These are phyloP conservation scores for Termitomyces sp. DNA, from an alignment of 768 basidiomycete genomes.

Conservation along the genomic window DNA sequence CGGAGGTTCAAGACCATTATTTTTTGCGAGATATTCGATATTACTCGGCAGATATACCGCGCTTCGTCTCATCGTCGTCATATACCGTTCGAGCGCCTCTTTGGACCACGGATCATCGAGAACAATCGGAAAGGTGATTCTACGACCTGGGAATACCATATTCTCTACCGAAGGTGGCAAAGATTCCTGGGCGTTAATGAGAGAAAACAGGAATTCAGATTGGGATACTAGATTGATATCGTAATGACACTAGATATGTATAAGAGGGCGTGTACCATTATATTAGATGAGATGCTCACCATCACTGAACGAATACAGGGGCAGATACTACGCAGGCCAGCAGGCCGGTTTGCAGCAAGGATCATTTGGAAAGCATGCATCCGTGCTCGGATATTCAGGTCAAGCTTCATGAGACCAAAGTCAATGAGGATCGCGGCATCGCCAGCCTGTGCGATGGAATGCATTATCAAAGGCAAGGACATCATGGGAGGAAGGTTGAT, in stretches of 20 bases:
- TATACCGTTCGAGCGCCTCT: conserved; percentile 56
- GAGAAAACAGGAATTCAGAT: conserved; percentile 32
- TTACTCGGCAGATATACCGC: conserved; percentile 71
- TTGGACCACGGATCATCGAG: conserved; percentile 58
- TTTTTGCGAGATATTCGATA: conserved; percentile 59
- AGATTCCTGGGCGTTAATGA: conserved; percentile 33
- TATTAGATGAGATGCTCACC: conserved; percentile 51
- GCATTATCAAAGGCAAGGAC: not conserved
- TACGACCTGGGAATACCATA: conserved; percentile 46
- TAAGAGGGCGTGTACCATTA: not conserved
- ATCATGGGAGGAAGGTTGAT: not conserved
- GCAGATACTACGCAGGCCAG: conserved; percentile 39
- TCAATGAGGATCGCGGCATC: conserved; percentile 63
- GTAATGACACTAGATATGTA: conserved; percentile 24
- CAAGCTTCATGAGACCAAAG: conserved; percentile 52
- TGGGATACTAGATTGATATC: conserved; percentile 43
- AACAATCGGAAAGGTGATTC: conserved; percentile 58
- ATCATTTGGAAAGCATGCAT: conserved; percentile 53
- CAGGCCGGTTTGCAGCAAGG: conserved; percentile 26
- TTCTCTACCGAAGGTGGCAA: conserved; percentile 38
- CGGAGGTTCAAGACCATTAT: conserved; percentile 48
- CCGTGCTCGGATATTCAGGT: conserved; percentile 50
- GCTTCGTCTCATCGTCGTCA: conserved; percentile 46
- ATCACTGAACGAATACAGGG: conserved; percentile 58
- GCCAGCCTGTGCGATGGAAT: conserved; percentile 49